Conservation (phyloP, 805 yeast species). For the Wickerhamiella siamensis region DNA sequence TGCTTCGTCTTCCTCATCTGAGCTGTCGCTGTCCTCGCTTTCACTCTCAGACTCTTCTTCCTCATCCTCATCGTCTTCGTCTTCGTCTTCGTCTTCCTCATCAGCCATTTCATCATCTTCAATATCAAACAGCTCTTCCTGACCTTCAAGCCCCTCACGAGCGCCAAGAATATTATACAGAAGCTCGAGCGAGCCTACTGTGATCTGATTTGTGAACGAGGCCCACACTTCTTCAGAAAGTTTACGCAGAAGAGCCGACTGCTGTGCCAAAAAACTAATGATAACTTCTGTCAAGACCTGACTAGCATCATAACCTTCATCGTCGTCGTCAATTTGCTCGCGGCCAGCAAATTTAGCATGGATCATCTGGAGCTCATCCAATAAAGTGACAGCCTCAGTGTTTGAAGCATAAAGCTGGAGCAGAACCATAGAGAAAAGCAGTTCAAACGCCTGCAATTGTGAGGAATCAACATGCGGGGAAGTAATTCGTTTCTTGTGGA, state of each 20-base stretch:
- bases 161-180: conserved; percentile 44
- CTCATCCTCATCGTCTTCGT: conserved; percentile 27
- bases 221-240: conserved; percentile 45
- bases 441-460: conserved; percentile 52
- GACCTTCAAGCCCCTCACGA: conserved; percentile 73
- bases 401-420: conserved; percentile 63
- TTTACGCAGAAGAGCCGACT: conserved; percentile 42
- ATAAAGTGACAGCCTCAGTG: conserved; percentile 56
- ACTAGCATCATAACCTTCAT: conserved; percentile 30
- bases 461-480: conserved; percentile 26
- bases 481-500: conserved; percentile 27
- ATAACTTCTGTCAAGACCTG: conserved; percentile 45
- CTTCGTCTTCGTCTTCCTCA: conserved; percentile 27
- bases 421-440: conserved; percentile 60
- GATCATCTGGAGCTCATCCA: conserved; percentile 57
- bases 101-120: conserved; percentile 34
- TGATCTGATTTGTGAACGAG: conserved; percentile 35
- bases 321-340: conserved; percentile 23
- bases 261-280: conserved; percentile 42
- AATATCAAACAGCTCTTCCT: conserved; percentile 55
- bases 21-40: conserved; percentile 24
- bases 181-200: conserved; percentile 32
- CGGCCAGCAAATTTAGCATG: conserved; percentile 33
- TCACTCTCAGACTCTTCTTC: conserved; percentile 29
- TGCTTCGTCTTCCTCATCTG: conserved; percentile 17